Percentiles rank a stretch among this genome's conserved stretches.
phyloP scores from a whole-genome alignment of 768 basidiomycete species.

The Lactarius deliciosus region DNA sequence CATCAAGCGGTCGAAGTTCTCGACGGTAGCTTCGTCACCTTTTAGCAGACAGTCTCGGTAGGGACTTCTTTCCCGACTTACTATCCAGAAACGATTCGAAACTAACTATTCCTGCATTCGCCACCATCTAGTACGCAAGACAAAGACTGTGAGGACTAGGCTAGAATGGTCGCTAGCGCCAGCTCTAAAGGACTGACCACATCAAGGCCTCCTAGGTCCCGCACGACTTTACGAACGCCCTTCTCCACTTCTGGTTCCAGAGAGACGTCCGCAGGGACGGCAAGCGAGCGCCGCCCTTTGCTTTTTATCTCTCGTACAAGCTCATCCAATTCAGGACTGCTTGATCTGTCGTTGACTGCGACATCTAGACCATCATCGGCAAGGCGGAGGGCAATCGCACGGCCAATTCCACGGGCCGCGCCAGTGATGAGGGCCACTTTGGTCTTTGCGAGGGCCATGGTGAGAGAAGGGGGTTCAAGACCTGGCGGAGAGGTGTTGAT shows the following conservation, averaged over 20 bases:
- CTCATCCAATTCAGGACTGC: constrained; percentile 7
- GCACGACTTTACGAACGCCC: constrained; percentile 13
- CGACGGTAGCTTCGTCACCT: constrained; percentile 7
- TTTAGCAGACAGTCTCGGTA: background rate
- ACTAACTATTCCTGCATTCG: constrained; percentile 23
- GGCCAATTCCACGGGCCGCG: constrained; percentile 31
- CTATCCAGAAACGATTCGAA: constrained; percentile 3
- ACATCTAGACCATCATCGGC: constrained; percentile 30
- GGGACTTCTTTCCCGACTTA: background rate
- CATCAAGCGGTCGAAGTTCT: constrained; percentile 18
- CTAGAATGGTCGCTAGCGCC: background rate
- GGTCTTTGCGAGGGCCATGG: background rate
- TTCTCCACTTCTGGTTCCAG: constrained; percentile 18
- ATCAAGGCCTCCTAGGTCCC: constrained; percentile 23
- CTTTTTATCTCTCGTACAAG: constrained; percentile 18
- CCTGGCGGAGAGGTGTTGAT: background rate
- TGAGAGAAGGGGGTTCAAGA: background rate
- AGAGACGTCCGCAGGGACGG: constrained; percentile 22
- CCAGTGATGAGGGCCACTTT: constrained; percentile 32
- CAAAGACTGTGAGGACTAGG: background rate
- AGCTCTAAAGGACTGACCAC: constrained; percentile 6
- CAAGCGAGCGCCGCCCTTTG: constrained; percentile 17
- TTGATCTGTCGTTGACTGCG: constrained; percentile 28
- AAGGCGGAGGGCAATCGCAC: constrained; percentile 30
- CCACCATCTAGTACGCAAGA: constrained; percentile 24